Conservation (phyloP, 1,284 basidiomycete genomes). For the Ganoderma multipileum region DNA sequence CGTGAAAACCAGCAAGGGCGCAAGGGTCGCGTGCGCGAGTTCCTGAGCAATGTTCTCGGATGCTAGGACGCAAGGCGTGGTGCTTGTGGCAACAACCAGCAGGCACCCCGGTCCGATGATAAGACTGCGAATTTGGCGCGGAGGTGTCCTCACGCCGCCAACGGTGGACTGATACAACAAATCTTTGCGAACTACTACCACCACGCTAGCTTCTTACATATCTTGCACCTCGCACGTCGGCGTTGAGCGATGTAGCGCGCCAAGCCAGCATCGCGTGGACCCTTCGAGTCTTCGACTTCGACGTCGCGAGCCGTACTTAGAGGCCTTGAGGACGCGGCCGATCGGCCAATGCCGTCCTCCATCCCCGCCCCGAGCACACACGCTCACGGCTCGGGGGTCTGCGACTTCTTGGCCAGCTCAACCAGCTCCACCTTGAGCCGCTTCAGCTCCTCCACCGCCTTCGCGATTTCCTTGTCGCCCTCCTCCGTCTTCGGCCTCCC, state of each 20-base stretch:
- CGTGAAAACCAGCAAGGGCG: neutral
- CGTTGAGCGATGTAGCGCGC: neutral
- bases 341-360: neutral
- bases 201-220: neutral
- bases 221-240: neutral
- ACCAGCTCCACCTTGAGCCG: slow-evolving; percentile 72
- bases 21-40: neutral
- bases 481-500: slow-evolving; percentile 71
- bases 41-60: neutral
- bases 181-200: neutral
- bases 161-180: neutral
- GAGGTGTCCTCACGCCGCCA: neutral
- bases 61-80: neutral
- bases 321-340: no score
- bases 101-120: neutral
- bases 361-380: neutral
- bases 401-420: slow-evolving; percentile 36
- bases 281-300: no score
- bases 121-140: neutral
- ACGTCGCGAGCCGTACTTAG: no score
- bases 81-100: neutral
- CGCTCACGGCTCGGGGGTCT: slow-evolving; percentile 2
- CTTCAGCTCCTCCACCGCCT: slow-evolving; percentile 58
- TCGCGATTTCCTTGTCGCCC: slow-evolving; percentile 52
- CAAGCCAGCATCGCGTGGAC: no score